Conservation (phyloP, 169 alveolate genomes). For the Plasmodium chabaudi region DNA sequence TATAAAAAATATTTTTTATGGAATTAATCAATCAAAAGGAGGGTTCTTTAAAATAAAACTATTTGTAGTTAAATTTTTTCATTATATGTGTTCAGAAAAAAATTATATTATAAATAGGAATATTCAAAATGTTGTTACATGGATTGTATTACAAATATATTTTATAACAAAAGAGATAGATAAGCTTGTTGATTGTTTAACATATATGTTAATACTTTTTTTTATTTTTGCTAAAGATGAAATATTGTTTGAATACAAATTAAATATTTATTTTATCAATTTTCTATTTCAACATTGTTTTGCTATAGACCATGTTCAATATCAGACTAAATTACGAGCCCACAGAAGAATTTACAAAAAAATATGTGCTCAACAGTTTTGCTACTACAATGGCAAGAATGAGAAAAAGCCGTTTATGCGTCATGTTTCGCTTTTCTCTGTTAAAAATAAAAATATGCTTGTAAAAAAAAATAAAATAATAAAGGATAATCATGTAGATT, state of each 20-base stretch:
- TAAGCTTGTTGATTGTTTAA: background rate
- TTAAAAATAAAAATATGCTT: too few species aligned
- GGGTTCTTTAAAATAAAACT: too few species aligned
- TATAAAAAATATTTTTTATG: background rate
- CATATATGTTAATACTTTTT: slow-evolving; percentile 36
- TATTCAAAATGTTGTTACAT: background rate
- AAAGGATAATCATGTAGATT: too few species aligned
- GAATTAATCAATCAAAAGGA: background rate
- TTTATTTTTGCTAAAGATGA: slow-evolving; percentile 22
- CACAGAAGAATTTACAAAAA: too few species aligned
- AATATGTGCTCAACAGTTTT: too few species aligned
- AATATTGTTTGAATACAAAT: background rate
- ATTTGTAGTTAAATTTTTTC: too few species aligned
- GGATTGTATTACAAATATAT: slow-evolving; percentile 52
- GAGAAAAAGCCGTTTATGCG: too few species aligned
- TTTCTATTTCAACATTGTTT: background rate
- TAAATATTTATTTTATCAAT: slow-evolving; percentile 22
- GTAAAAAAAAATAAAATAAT: too few species aligned
- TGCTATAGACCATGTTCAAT: background rate
- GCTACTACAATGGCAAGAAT: too few species aligned
- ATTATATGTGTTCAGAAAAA: too few species aligned
- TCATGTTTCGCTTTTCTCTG: too few species aligned
- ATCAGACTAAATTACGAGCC: too few species aligned
- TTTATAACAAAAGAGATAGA: slow-evolving; percentile 28
- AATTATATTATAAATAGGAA: background rate